Base-by-base conservation (phyloP, 1,284 basidiomycete genomes). In the Tremellales sp. region DNA sequence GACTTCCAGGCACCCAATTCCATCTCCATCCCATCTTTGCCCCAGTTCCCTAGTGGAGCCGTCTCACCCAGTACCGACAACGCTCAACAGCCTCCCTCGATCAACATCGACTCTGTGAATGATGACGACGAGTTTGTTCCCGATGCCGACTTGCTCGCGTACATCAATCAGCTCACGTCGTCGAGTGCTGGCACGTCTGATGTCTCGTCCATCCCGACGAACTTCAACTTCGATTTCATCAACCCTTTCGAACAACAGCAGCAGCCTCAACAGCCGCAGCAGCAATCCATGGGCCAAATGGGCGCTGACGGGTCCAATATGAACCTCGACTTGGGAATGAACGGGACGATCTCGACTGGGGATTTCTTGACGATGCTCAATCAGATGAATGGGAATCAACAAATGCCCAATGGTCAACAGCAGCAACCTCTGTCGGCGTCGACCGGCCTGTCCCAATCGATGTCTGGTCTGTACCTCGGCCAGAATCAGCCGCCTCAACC, bases 81-180 rank as follows among this genome's bases (percentile, higher is more conserved):
- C 42, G 40, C 29, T 26, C 40, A 37, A 13, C 48, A 44, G 39
- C 12, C 24, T 3, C 17, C 48, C 15, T n/a, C 13, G 10, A 13
- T 40, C 19, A 27, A 27, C 42, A 7, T 43, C 42, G 36, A 39
- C 27, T 4, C 33, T 11, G 15, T 19, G 12, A 25, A 33, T 12
- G 24, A 46, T 46, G 23, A 26, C 4, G 45, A 24, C 25, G 36
- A 40, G 4, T 26, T 45, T 11, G 39, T 19, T 19, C 17, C 56
- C 3, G 58, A 62, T 13, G 50, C 50, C 8, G 61, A 60, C 31
- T 52, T 62, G 19, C 54, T 59, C 53, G 52, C 58, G 7, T 61
- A 56, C 44, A 48, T 63, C 49, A 61, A 61, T 40, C 45, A 46
- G 23, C 26, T 63, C 4, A 40, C 51, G 3, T 21, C 36, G 35